These are phyloP conservation scores for Chlamydomonas schloesseri DNA, from an alignment of 139 green algal genomes.

Conservation along the genomic window DNA sequence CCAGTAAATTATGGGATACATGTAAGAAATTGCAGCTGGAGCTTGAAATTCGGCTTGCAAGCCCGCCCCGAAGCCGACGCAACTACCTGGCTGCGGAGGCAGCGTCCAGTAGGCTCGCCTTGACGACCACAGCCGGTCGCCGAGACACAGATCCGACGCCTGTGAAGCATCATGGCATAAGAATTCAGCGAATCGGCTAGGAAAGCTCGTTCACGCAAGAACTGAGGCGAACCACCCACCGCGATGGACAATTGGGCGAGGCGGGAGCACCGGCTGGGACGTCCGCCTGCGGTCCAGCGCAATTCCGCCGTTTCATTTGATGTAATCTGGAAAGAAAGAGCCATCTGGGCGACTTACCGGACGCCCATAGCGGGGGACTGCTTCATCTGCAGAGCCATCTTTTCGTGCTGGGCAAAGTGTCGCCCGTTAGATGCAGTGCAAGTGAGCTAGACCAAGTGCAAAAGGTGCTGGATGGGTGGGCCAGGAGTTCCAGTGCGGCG, in stretches of 20 bases:
- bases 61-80: neutral
- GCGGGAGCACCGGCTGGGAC: constrained; percentile 29
- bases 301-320: neutral
- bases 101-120: constrained; percentile 30
- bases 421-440: neutral
- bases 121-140: constrained; percentile 11
- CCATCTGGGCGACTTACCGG: neutral
- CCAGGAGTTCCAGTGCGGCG: no score
- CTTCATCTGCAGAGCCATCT: constrained; percentile 31
- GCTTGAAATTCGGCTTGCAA: neutral
- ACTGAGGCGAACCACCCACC: neutral
- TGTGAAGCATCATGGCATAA: neutral
- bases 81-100: constrained; percentile 35
- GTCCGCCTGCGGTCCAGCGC: neutral
- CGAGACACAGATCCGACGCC: constrained; percentile 32
- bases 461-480: neutral
- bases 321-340: no score
- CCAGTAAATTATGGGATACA: neutral
- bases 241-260: neutral
- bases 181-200: neutral
- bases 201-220: neutral
- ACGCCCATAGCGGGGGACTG: neutral
- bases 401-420: neutral
- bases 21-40: no score
- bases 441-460: neutral